These are phyloP conservation scores for Neurospora sp. DNA, from an alignment of 495 filamentous ascomycete species.

Conservation along the genomic window DNA sequence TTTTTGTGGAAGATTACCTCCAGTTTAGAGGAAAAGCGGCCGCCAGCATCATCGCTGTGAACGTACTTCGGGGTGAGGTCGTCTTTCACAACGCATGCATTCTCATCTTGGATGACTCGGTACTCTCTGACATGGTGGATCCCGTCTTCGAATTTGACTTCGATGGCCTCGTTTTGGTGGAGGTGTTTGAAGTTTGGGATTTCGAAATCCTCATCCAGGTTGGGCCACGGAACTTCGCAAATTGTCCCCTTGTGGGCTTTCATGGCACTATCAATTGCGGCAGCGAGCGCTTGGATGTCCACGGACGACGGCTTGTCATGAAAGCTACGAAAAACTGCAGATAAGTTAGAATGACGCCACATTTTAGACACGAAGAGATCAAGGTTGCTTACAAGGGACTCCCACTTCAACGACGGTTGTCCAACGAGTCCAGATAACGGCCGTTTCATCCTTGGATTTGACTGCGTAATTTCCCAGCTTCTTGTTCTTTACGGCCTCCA, in stretches of 20 bases:
- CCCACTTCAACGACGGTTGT: neutral
- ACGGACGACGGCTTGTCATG: neutral
- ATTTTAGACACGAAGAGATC: neutral
- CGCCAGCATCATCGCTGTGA: neutral
- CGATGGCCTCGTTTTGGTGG: neutral
- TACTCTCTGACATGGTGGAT: neutral
- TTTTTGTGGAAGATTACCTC: neutral
- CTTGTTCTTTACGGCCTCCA: neutral
- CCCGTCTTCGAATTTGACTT: neutral
- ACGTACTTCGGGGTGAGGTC: accelerated
- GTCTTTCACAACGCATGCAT: neutral
- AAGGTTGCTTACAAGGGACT: neutral
- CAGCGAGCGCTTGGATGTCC: neutral
- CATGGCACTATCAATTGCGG: neutral
- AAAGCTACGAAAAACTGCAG: neutral
- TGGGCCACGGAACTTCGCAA: neutral
- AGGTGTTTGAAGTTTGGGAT: neutral
- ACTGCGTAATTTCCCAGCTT: neutral
- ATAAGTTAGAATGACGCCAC: neutral
- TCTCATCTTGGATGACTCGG: neutral
- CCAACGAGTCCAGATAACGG: neutral
- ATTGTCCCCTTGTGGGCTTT: neutral
- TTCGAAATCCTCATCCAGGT: neutral
- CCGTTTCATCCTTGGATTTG: neutral
- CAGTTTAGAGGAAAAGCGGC: neutral